These are phyloP conservation scores for Trametes hirsuta DNA, from an alignment of 1,284 basidiomycete genomes.

Conservation along the genomic window DNA sequence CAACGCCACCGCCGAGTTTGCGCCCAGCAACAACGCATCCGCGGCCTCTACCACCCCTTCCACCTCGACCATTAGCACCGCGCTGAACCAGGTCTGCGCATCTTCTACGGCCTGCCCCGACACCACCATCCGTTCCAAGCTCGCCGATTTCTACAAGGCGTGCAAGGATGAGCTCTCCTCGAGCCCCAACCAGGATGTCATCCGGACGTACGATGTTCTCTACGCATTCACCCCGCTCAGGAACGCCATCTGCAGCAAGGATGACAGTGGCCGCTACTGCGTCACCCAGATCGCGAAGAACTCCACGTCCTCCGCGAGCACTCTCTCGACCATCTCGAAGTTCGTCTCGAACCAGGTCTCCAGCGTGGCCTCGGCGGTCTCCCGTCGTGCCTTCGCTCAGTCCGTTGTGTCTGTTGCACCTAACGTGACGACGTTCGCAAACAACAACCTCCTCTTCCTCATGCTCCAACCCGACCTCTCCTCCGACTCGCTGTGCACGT, in stretches of 20 bases:
- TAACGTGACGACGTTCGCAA: constrained; percentile 67
- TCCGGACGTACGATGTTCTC: constrained; percentile 75
- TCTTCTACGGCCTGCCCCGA: constrained; percentile 55
- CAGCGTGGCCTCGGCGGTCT: constrained; percentile 10
- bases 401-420: constrained; percentile 48
- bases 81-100: constrained; percentile 1
- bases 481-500: constrained; percentile 66
- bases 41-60: constrained; percentile 42
- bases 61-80: constrained; percentile 47
- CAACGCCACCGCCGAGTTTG: constrained; percentile 62
- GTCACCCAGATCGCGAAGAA: constrained; percentile 35
- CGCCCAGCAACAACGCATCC: constrained; percentile 45
- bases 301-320: constrained; percentile 23
- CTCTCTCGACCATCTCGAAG: constrained; percentile 29
- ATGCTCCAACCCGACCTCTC: constrained; percentile 63
- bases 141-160: constrained; percentile 69
- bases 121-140: constrained; percentile 57
- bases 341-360: constrained; percentile 6
- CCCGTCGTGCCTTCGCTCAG: constrained; percentile 32
- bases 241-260: constrained; percentile 73
- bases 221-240: constrained; percentile 72
- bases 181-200: constrained; percentile 50
- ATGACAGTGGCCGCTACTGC: constrained; percentile 72
- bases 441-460: constrained; percentile 78
- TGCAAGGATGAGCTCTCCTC: constrained; percentile 74